Evolutionary conservation across 495 filamentous ascomycete genomes (phyloP), one percentile per base, ranked within the genome.

Genomic region (Pyrenula aspistea): DNA sequence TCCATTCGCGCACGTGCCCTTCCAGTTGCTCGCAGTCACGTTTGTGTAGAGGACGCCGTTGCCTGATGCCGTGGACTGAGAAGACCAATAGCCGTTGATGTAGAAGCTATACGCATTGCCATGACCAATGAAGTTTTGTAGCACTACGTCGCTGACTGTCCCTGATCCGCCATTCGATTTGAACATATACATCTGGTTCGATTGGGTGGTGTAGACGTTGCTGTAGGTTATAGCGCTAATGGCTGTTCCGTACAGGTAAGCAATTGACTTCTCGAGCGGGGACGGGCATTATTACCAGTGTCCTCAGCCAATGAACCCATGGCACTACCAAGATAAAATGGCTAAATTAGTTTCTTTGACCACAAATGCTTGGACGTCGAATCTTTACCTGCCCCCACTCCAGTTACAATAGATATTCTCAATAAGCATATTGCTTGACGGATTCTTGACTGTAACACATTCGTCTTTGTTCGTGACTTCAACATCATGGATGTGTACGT

Each of bases 171-270:
- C 80, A 57, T 74, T 79, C 61, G 70, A 73, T 66, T 84, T 84
- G 68, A 84, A 77, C 78, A 84, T 78, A 60, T 78, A 72, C 80
- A 83, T 83, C 61, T 82, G 77, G 65, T 80, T 84, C 22, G 73
- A 74, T 24, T 71, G 64, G 66, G 72, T 73, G 54, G 75, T 75
- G 65, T 81, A 78, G 56, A 80, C 63, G 62, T 78, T 73, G 19
- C 72, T 68, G 63, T 77, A 78, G n/a, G 63, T 63, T 56, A 80
- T 70, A 48, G 72, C 70, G 31, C 66, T 69, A 61, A 82, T 75
- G 31, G 31, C 31, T 42, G 31, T 42, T 42, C 31, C 8, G 15
- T 15, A 42, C n/a, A n/a, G n/a, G 20, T 57, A 62, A 20, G 52
- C 48, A 21, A 24, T 55, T 1, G 48, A 51, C 22, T 57, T 55